Base-by-base conservation (phyloP, 1,284 basidiomycete species). In the Rhizopogon hawkerae region DNA sequence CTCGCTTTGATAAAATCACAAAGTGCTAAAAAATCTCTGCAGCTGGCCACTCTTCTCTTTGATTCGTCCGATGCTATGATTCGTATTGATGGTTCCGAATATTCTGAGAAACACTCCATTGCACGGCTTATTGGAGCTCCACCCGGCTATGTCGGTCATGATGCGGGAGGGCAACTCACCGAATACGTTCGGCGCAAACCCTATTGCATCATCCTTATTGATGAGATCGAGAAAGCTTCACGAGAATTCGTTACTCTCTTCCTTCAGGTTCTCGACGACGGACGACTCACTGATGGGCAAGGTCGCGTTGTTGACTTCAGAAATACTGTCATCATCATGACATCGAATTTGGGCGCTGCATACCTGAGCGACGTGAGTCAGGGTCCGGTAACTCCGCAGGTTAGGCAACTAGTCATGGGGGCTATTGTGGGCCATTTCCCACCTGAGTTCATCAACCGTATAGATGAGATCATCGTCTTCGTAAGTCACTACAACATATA, bases 211-310 rank as follows among this genome's bases (percentile, higher is more conserved):
- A 75, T 90, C 46, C 74, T 90, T 55, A 83, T 90, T 58, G 87
- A 89, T 62, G 86, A 90, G 68, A 85, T 96, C 49, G 93, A 96
- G 66, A 96, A 96, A 68, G 89, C 92, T 3, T 84, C 84, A 53
- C 81, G 79, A 49, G 91, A 94, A 68, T 93, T 97, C 54, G 83
- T 92, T 56, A 94, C 91, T 36, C 76, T 97, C 41, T 89, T 97
- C 67, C 73, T 98, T 13, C 94, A 97, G 69, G 89, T 97, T 33
- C 79, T 98, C 49, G 94, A 98, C 60, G 95, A 98, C 59, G 94
- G 94, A n/a, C 82, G 84, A 46, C 74, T 97, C 55, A 96, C 92
- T 13, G 94, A 97, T 58, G 85, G 87, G 7, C 87, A 90, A 66
- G 88, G 88, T 18, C 79, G 85, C 51, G 71, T 86, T 21, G 80